Base-by-base conservation (phyloP, 768 basidiomycete genomes). In the Termitomyces sp. region DNA sequence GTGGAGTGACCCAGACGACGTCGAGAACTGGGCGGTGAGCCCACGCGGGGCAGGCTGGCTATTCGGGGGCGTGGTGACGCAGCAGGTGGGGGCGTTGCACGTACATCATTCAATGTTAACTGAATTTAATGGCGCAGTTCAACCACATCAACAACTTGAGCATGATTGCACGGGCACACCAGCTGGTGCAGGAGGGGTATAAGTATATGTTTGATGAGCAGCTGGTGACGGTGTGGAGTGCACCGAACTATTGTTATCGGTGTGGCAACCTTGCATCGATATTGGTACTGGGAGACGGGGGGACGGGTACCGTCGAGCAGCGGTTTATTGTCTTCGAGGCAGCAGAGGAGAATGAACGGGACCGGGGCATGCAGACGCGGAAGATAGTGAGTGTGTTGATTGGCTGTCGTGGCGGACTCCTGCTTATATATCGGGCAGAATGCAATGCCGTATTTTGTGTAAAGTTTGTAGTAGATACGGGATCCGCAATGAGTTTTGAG, bases 1-100 rank as follows among this genome's bases (percentile, higher is more conserved):
- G 94, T 98, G 96, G 96, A 94, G 91, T 37, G 95, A 98, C 69
- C 95, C 89, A 3, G 94, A 98, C 66, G 91, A 96, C 43, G 87
- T 96, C 41, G 89, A 91, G 41, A 94, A 89, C 42, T 98, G 96
- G 96, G 95, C 94, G 5, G 92, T 98, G 53, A 95, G 92, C 62
- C 96, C 96, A 4, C 81, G 96, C 40, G 96, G 96, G 19, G 96
- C 96, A 5, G 96, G 96, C 0, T 98, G 94, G 90, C 74, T 97
- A 21, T 97, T 98, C 62, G 95, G 95, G 7, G 85, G 79, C 14
- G 85, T 78, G 53, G 91, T 98, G 0, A 94, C 94, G 8, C 78
- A 78, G 60, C 94, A 96, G 79, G 92, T 90, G 49, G 40, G 72
- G 64, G 11, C 17, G 37, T 38, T 14, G 15, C 15, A 38, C 15